These are phyloP conservation scores for Penicillium rolfsii DNA, from an alignment of 2,329 filamentous ascomycete genomes.

Conservation along the genomic window DNA sequence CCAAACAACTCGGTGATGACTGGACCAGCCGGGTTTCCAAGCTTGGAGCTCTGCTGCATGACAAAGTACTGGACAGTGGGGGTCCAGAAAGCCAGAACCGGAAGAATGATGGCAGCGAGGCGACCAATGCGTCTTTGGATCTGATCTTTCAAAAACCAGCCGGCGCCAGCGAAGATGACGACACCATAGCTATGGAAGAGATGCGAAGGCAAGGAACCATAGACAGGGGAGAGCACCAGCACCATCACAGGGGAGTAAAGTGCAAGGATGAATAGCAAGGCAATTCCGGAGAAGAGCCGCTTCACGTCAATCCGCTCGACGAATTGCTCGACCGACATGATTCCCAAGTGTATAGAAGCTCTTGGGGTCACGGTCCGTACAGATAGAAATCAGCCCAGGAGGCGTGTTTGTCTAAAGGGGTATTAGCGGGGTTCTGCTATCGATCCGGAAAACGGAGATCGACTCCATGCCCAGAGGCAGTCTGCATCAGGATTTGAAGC, in stretches of 20 bases:
- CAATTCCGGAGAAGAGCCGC: conserved; percentile 34
- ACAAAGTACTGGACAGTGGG: conserved; percentile 73
- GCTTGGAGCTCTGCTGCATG: conserved; percentile 64
- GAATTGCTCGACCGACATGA: conserved; percentile 34
- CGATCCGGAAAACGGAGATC: neutral
- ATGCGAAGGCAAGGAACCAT: conserved; percentile 78
- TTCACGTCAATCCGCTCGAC: conserved; percentile 32
- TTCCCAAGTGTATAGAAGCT: conserved; percentile 20
- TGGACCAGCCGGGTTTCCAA: conserved; percentile 75
- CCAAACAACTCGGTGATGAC: conserved; percentile 73
- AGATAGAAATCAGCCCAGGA: conserved; percentile 12
- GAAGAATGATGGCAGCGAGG: conserved; percentile 59
- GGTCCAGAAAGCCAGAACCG: conserved; percentile 74
- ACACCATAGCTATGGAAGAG: conserved; percentile 71
- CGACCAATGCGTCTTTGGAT: conserved; percentile 53
- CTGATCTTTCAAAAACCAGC: conserved; percentile 69
- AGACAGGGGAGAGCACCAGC: conserved; percentile 80
- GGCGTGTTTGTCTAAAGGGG: conserved; percentile 10
- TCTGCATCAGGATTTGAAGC: neutral
- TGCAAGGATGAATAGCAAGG: conserved; percentile 44
- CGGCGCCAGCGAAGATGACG: conserved; percentile 68
- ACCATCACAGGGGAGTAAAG: conserved; percentile 55
- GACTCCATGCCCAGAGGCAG: neutral
- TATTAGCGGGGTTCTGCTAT: conserved; percentile 7
- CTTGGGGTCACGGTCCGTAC: conserved; percentile 1